A percentile compares a stretch with the other conserved stretches of the same genome.
These are phyloP conservation scores for Begonia loranthoides DNA, from an alignment of 306 rosid genomes.

Conservation along the genomic window DNA sequence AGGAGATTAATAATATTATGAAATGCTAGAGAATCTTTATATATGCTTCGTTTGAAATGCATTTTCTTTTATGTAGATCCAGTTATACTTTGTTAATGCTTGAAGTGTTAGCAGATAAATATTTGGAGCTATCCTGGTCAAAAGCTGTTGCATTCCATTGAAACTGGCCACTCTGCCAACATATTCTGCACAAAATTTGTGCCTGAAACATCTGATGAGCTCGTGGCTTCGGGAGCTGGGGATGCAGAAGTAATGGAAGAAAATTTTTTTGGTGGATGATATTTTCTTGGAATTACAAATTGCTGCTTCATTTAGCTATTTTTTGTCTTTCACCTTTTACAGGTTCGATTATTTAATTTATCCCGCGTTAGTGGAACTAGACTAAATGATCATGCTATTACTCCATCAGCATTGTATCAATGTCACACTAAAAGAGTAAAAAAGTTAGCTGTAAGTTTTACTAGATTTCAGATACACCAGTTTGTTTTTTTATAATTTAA, in stretches of 20 bases:
- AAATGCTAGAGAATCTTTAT: too few species aligned
- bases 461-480: neutral
- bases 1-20: too few species aligned
- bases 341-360: constrained; percentile 89
- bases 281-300: neutral
- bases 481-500: constrained; percentile 1
- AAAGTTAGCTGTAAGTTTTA: constrained; percentile 81
- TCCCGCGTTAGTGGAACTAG: constrained; percentile 50
- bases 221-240: constrained; percentile 95
- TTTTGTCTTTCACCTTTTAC: constrained; percentile 14
- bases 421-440: constrained; percentile 93
- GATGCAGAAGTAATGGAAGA: constrained; percentile 69
- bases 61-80: too few species aligned
- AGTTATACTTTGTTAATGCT: neutral
- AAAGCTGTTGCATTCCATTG: constrained; percentile 72
- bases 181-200: constrained; percentile 89
- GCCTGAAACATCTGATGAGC: constrained; percentile 95
- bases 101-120: constrained; percentile 50
- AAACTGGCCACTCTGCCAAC: constrained; percentile 84
- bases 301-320: neutral
- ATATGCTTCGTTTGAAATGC: too few species aligned
- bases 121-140: constrained; percentile 66
- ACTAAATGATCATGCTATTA: constrained; percentile 31
- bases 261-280: neutral
- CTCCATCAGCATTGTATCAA: constrained; percentile 59